Evolutionary conservation across 2,329 filamentous ascomycete genomes (phyloP).

Genomic region (Calonectria montana): DNA sequence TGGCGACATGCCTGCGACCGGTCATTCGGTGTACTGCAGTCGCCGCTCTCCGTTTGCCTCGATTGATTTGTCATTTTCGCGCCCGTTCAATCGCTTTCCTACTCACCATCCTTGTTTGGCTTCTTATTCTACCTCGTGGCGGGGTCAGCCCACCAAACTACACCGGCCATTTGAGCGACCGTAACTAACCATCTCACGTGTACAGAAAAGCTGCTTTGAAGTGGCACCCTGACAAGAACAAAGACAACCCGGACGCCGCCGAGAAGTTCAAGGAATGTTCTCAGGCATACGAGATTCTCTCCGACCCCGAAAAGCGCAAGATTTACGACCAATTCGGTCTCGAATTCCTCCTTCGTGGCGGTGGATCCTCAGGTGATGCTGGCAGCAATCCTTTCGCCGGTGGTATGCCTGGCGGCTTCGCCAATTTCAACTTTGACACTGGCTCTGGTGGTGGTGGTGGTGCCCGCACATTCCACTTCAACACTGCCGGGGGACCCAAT

Average conservation of each 20-base stretch:
- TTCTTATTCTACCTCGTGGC: background rate
- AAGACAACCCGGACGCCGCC: slow-evolving; percentile 83
- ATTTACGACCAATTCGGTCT: slow-evolving; percentile 95
- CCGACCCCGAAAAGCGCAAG: slow-evolving; percentile 96
- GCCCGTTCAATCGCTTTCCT: background rate
- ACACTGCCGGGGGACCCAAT: slow-evolving; percentile 60
- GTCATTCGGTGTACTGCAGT: background rate
- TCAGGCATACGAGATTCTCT: slow-evolving; percentile 97
- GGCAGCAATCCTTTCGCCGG: slow-evolving; percentile 71
- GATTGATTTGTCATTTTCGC: background rate
- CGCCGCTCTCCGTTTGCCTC: background rate
- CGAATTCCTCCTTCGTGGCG: slow-evolving; percentile 89
- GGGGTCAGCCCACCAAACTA: background rate
- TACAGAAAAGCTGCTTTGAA: slow-evolving; percentile 86
- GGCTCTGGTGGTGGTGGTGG: slow-evolving; percentile 59
- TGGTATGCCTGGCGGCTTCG: slow-evolving; percentile 66
- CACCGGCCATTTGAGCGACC: slow-evolving; percentile 5
- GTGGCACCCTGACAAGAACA: slow-evolving; percentile 98
- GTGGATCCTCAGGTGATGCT: slow-evolving; percentile 69
- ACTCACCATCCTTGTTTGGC: background rate
- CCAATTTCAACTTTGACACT: slow-evolving; percentile 64
- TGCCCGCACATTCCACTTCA: slow-evolving; percentile 73
- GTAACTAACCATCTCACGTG: slow-evolving; percentile 49
- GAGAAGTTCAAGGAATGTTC: slow-evolving; percentile 99
- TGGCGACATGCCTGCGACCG: slow-evolving; percentile 3